Conservation (phyloP, 768 basidiomycete species). For the Tricholoma hemisulphureum region DNA sequence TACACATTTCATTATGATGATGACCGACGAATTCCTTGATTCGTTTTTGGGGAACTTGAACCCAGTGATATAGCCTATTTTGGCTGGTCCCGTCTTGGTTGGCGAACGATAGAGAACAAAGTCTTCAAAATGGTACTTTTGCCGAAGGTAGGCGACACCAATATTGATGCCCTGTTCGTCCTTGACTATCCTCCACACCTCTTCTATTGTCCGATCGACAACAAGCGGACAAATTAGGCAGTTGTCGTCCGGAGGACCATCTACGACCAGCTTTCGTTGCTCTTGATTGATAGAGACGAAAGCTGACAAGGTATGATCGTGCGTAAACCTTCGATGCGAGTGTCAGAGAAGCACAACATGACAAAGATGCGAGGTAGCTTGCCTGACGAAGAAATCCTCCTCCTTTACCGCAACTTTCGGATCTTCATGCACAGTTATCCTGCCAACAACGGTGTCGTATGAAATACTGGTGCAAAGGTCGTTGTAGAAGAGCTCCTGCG, state of each 20-base stretch:
- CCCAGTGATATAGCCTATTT: slow-evolving; percentile 52
- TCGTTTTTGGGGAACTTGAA: slow-evolving; percentile 26
- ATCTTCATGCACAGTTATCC: slow-evolving; percentile 42
- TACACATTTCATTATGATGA: slow-evolving; percentile 41
- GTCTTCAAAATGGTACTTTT: slow-evolving; percentile 59
- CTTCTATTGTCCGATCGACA: slow-evolving; percentile 32
- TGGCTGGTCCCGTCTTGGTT: slow-evolving; percentile 45
- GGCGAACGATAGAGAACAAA: slow-evolving; percentile 52
- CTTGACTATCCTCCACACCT: slow-evolving; percentile 29
- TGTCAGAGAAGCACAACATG: background rate
- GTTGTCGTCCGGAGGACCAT: slow-evolving; percentile 43
- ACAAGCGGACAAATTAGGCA: slow-evolving; percentile 48
- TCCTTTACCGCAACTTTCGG: slow-evolving; percentile 24
- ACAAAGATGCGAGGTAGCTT: slow-evolving; percentile 9
- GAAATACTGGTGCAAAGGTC: slow-evolving; percentile 48
- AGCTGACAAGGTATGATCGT: slow-evolving; percentile 43
- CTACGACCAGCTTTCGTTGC: slow-evolving; percentile 22
- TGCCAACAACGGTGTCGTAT: slow-evolving; percentile 44
- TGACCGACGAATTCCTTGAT: slow-evolving; percentile 12
- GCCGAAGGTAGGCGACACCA: slow-evolving; percentile 47
- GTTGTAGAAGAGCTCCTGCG: slow-evolving; percentile 65
- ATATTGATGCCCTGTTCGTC: slow-evolving; percentile 23
- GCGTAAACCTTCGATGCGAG: slow-evolving; percentile 42
- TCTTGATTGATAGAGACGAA: slow-evolving; percentile 43
- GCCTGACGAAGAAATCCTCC: slow-evolving; percentile 61